These are phyloP conservation scores for Ganoderma meredithae DNA, from an alignment of 1,284 basidiomycete genomes.

Conservation along the genomic window DNA sequence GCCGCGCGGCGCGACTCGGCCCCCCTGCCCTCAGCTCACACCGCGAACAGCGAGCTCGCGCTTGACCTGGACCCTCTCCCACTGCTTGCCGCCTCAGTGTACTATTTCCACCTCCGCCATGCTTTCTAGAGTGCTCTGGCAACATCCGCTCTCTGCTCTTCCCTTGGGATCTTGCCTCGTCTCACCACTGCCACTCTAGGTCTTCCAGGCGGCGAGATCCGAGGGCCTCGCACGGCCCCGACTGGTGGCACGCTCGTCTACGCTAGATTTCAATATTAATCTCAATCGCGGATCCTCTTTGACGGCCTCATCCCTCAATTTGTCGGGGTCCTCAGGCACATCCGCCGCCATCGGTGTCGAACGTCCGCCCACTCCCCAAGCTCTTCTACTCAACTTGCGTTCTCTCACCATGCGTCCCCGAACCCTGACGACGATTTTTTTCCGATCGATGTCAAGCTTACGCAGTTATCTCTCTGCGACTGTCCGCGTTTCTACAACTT, in stretches of 20 bases:
- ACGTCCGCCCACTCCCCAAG: not conserved
- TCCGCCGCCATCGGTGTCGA: not conserved
- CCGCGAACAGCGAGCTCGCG: no score
- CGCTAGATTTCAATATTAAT: no score
- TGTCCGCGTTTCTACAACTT: conserved; percentile 16
- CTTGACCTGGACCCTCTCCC: not conserved
- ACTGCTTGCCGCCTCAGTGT: not conserved
- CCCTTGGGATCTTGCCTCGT: not conserved
- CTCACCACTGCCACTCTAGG: not conserved
- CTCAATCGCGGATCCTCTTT: not conserved
- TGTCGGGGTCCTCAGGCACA: no score
- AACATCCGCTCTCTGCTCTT: not conserved
- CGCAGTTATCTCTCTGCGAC: conserved; percentile 16
- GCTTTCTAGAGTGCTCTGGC: not conserved
- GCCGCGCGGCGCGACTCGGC: no score
- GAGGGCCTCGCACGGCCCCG: conserved; percentile 1
- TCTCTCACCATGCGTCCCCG: not conserved
- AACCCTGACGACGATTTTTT: not conserved
- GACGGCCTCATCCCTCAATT: not conserved
- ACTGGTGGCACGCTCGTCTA: not conserved
- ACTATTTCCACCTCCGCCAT: not conserved
- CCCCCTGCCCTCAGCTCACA: no score
- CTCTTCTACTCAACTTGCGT: not conserved
- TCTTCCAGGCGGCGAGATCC: not conserved
- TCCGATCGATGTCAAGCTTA: not conserved